Evolutionary conservation across 139 green algal genomes (phyloP).

Genomic region (Chlorella vulgaris): DNA sequence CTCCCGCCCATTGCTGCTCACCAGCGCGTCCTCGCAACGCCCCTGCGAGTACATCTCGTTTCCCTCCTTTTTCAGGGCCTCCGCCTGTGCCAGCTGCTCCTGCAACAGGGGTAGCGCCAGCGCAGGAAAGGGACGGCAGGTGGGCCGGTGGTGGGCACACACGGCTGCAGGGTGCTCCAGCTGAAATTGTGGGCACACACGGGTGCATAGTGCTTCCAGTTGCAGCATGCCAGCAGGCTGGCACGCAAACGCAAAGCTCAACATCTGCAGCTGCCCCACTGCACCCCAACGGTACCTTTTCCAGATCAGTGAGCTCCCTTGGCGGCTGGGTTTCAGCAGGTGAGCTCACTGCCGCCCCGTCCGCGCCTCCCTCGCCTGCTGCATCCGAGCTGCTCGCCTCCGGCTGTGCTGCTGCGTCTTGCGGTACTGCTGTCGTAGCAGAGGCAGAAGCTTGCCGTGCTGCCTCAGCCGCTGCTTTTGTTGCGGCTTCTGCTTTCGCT

Average conservation of each 20-base stretch:
- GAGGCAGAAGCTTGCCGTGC: too few relatives aligned
- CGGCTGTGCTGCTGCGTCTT: neutral
- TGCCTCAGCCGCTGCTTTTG: neutral
- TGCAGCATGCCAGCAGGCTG: too few relatives aligned
- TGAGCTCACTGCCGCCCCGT: too few relatives aligned
- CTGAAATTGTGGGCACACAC: too few relatives aligned
- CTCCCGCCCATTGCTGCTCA: constrained; percentile 6
- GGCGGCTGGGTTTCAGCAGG: too few relatives aligned
- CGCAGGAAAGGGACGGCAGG: neutral
- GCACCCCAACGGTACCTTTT: neutral
- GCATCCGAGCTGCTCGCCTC: neutral
- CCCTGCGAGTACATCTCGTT: constrained; percentile 62
- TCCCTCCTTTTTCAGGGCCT: constrained; percentile 71
- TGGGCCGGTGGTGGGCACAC: neutral
- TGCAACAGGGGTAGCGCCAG: too few relatives aligned
- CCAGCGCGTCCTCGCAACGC: constrained; percentile 37
- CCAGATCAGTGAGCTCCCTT: neutral
- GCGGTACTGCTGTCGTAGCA: neutral
- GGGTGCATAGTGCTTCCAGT: too few relatives aligned
- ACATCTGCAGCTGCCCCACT: neutral
- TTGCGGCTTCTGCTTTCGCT: neutral
- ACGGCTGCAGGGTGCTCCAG: too few relatives aligned
- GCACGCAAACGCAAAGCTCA: neutral
- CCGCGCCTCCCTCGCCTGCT: neutral
- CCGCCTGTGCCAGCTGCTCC: constrained; percentile 46